Evolutionary conservation across 2,329 filamentous ascomycete genomes (phyloP).

Genomic region (Cladorrhinum sp.): DNA sequence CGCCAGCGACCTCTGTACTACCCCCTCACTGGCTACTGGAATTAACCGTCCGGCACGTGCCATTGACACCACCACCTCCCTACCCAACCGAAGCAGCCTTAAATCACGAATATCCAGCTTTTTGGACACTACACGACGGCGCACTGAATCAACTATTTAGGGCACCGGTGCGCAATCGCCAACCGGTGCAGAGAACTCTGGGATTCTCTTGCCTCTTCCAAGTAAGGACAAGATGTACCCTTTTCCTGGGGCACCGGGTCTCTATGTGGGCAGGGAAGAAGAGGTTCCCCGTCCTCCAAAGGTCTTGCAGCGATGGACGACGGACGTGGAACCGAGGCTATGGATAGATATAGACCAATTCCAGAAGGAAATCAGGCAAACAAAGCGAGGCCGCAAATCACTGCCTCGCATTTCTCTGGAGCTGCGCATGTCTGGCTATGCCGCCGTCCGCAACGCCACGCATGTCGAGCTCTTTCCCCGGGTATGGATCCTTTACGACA

Average conservation of each 20-base stretch:
- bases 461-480: neutral
- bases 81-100: no score
- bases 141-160: no score
- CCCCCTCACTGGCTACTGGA: no score
- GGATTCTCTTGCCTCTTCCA: neutral
- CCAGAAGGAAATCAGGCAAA: neutral
- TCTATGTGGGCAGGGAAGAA: neutral
- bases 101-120: no score
- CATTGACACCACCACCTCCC: no score
- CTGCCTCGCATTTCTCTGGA: neutral
- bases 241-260: neutral
- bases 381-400: neutral
- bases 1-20: no score
- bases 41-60: no score
- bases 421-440: neutral
- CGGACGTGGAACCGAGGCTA: neutral
- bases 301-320: neutral
- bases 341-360: neutral
- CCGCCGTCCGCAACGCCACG: neutral
- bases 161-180: neutral
- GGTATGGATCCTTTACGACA: neutral
- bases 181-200: no score
- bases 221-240: neutral
- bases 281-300: neutral
- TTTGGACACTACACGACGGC: no score